A percentile compares a stretch with the other conserved stretches of the same genome.
phyloP scores from a whole-genome alignment of 495 filamentous ascomycete species.

The Podospora pseudoanserina region DNA sequence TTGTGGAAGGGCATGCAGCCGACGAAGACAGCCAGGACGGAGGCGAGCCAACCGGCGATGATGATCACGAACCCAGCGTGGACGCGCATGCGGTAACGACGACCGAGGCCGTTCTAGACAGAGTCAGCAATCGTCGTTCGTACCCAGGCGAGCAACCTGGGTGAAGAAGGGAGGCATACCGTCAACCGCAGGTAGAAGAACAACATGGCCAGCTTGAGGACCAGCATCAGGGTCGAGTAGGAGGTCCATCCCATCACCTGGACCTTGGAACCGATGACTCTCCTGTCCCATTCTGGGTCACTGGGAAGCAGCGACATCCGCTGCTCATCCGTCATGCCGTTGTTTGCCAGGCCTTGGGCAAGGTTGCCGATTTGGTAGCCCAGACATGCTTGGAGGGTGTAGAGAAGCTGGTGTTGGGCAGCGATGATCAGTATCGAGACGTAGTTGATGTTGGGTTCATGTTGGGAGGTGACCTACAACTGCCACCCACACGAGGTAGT shows the following conservation, averaged over 20 bases:
- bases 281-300: slow-evolving; percentile 45
- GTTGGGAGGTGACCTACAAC: slow-evolving; percentile 5
- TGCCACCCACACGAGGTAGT: slow-evolving; percentile 41
- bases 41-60: slow-evolving; percentile 46
- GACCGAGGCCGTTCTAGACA: slow-evolving; percentile 32
- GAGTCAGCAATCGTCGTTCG: too few relatives aligned
- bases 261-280: slow-evolving; percentile 55
- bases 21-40: slow-evolving; percentile 49
- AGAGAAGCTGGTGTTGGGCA: slow-evolving; percentile 21
- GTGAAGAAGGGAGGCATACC: slow-evolving; percentile 13
- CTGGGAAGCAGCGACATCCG: slow-evolving; percentile 42
- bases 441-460: too few relatives aligned
- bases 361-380: slow-evolving; percentile 40
- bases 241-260: slow-evolving; percentile 56
- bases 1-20: slow-evolving; percentile 49
- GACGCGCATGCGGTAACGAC: slow-evolving; percentile 49
- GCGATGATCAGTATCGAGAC: too few relatives aligned
- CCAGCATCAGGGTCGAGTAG: slow-evolving; percentile 52
- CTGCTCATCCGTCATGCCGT: slow-evolving; percentile 55
- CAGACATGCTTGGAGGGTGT: slow-evolving; percentile 36
- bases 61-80: slow-evolving; percentile 51
- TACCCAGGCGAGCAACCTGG: too few relatives aligned
- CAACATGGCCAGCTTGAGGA: slow-evolving; percentile 54
- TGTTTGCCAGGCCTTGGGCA: slow-evolving; percentile 58
- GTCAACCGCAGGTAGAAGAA: slow-evolving; percentile 58